Percentiles rank a stretch among this genome's conserved stretches.
These are phyloP conservation scores for Clonostachys rhizophaga DNA, from an alignment of 2,329 filamentous ascomycete species.

Conservation along the genomic window DNA sequence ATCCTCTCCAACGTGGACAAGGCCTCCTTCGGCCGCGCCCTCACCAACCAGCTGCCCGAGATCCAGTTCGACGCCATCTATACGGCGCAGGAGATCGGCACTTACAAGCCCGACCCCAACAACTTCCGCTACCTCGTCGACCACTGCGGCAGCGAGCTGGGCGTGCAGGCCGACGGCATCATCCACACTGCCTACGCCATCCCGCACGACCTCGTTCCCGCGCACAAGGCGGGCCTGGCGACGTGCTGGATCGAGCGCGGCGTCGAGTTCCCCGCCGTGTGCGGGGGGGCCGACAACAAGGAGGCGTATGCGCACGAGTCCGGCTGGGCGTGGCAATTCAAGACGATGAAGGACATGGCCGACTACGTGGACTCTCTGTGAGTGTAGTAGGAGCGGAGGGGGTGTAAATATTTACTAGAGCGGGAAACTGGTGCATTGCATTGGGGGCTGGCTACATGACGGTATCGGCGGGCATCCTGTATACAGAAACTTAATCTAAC, in stretches of 20 bases:
- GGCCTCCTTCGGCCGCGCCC: constrained; percentile 15
- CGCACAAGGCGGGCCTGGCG: constrained; percentile 52
- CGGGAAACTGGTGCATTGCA: too few relatives aligned
- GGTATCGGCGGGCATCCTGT: too few relatives aligned
- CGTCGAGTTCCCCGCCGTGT: constrained; percentile 21
- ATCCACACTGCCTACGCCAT: constrained; percentile 67
- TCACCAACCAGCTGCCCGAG: constrained; percentile 32
- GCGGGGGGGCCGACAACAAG: constrained; percentile 10
- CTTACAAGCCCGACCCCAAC: constrained; percentile 60
- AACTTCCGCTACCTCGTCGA: constrained; percentile 65
- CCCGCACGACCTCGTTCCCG: constrained; percentile 63
- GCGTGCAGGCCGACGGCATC: constrained; percentile 44
- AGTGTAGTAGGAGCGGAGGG: background rate
- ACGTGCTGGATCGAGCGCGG: constrained; percentile 62
- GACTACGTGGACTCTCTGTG: constrained; percentile 39
- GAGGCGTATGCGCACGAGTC: constrained; percentile 27
- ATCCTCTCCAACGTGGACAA: constrained; percentile 58
- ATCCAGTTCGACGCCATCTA: constrained; percentile 57
- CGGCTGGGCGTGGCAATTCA: constrained; percentile 44
- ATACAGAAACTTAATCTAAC: too few relatives aligned
- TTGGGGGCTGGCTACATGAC: too few relatives aligned
- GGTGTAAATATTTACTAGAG: background rate
- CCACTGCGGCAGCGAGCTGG: constrained; percentile 46
- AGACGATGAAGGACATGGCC: constrained; percentile 55
- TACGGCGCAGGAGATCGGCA: constrained; percentile 67